Evolutionary conservation across 495 filamentous ascomycete species (phyloP), one percentile per base, ranked within the genome.

Genomic region (Trichoderma orchidacearum): DNA sequence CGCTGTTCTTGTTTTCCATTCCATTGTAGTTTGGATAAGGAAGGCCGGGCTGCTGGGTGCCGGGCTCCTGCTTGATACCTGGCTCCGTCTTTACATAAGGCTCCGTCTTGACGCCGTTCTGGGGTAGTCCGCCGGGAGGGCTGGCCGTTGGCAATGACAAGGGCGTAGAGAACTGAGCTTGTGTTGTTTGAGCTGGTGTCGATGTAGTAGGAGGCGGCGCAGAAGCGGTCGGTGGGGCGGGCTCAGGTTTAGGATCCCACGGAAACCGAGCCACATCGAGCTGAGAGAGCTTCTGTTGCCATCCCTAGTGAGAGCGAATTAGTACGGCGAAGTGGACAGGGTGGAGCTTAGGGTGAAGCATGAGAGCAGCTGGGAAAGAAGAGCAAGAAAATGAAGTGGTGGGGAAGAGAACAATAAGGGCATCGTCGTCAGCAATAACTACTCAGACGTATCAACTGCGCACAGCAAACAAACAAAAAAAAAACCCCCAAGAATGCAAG

Each of bases 201-300:
- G 50, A 48, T 45, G 61, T 57, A 31, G 73, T 61, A 29, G 76
- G 70, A 34, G 70, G 70, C 18, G 68, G 65, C 53, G 5, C 41
- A 48, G 41, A 27, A 11, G 41, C 21, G 41, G 75, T 63, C 30
- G 68, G 63, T n/a, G 72, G 72, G 54, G 67, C 59, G 41, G 72
- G 72, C 32, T 78, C 79, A 51, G 71, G 77, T 71, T 77, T 79
- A 60, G 93, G 93, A 64, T 97, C 94, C 94, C 94, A 99, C 23
- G 94, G 94, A 70, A 96, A 97, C 35, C 81, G 74, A 54, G 91
- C 94, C 59, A 95, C 80, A 50, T 85, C 79, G 51, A 90, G 79
- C 61, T 82, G 80, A 0, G 92, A 85, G 21, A 97, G 81, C 71
- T 90, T 95, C 56, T 80, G 76, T 71, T 96, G 92, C 94, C 94